A percentile compares a stretch with the other conserved stretches of the same genome.
Conservation (phyloP, 2,329 filamentous ascomycete genomes). For the Hirsutella thompsonii region DNA sequence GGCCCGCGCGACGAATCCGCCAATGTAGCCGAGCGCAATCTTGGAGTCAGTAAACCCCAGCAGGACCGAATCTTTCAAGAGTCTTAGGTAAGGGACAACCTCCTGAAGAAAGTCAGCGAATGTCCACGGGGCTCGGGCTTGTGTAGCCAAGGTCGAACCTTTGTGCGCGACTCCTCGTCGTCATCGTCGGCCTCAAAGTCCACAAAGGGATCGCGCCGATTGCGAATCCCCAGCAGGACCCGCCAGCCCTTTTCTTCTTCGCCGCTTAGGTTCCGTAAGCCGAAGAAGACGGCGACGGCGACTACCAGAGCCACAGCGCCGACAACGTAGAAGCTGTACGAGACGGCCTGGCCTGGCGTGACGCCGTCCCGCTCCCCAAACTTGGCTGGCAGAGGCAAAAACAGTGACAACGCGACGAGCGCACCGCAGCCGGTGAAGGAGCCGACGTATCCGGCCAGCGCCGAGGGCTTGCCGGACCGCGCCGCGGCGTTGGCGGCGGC, state of each 20-base stretch:
- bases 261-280: constrained; percentile 54
- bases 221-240: constrained; percentile 34
- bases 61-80: constrained; percentile 49
- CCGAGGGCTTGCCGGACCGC: constrained; percentile 33
- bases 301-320: constrained; percentile 59
- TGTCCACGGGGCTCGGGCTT: neutral
- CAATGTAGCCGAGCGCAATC: constrained; percentile 80
- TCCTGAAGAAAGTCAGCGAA: constrained; percentile 9
- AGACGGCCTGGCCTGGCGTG: constrained; percentile 61
- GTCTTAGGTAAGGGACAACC: constrained; percentile 42
- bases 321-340: constrained; percentile 80
- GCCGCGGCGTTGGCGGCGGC: too few species aligned
- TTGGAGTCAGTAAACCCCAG: constrained; percentile 64
- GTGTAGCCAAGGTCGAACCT: constrained; percentile 14
- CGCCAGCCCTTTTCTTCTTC: constrained; percentile 68
- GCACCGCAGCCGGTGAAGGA: constrained; percentile 88
- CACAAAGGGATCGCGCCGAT: constrained; percentile 9
- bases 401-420: constrained; percentile 66
- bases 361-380: constrained; percentile 62
- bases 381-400: constrained; percentile 74
- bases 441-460: constrained; percentile 78
- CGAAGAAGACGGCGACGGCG: constrained; percentile 64
- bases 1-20: constrained; percentile 87
- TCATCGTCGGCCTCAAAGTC: constrained; percentile 9
- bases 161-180: constrained; percentile 8